These are phyloP conservation scores for Sutorius eximius DNA, from an alignment of 1,284 basidiomycete genomes.

Conservation along the genomic window DNA sequence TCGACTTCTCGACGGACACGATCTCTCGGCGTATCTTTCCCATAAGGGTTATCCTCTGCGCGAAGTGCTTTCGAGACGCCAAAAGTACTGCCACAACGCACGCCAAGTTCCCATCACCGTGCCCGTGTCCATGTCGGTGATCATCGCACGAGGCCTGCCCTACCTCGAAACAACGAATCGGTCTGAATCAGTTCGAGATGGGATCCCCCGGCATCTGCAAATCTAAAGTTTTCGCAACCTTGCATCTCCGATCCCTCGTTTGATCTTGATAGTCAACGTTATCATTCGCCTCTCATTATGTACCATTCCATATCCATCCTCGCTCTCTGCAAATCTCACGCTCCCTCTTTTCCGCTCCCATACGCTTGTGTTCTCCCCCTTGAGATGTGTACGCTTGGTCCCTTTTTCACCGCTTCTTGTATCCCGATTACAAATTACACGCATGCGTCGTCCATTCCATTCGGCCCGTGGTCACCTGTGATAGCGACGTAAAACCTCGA, in stretches of 20 bases:
- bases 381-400: not conserved
- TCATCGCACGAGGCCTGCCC: conserved; percentile 25
- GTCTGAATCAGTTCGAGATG: conserved; percentile 13
- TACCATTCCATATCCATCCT: conserved; percentile 23
- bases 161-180: not conserved
- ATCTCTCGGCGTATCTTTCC: conserved; percentile 33
- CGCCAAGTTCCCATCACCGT: conserved; percentile 13
- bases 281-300: conserved; percentile 29
- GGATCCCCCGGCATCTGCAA: conserved; percentile 23
- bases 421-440: conserved; percentile 5
- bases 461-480: not conserved
- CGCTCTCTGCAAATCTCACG: conserved; percentile 29
- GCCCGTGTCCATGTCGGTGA: conserved; percentile 24
- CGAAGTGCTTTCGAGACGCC: conserved; percentile 21
- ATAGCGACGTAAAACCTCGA: conserved; percentile 23
- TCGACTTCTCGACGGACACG: conserved; percentile 22
- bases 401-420: not conserved
- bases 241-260: conserved; percentile 33
- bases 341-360: conserved; percentile 3
- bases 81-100: conserved; percentile 23
- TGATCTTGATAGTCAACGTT: conserved; percentile 36
- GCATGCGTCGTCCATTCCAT: not conserved
- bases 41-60: conserved; percentile 33
- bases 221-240: conserved; percentile 35
- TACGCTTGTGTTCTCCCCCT: not conserved